These are phyloP conservation scores for Mortierella sp. DNA, from an alignment of 371 early-diverging fungal species.

Conservation along the genomic window DNA sequence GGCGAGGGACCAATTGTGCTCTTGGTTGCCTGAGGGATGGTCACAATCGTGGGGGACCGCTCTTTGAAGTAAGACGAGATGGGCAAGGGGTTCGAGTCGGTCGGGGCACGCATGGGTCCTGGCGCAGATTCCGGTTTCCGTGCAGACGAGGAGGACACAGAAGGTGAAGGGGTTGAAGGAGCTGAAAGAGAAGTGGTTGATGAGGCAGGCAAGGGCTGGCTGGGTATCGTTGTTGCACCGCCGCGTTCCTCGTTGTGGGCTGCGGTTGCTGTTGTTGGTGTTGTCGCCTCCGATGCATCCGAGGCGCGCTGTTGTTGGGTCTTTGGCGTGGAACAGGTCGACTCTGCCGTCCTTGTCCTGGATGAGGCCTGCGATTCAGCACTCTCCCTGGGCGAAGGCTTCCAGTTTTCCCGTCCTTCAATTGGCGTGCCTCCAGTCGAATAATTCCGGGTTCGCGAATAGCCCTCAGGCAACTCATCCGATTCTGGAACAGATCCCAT, in stretches of 20 bases:
- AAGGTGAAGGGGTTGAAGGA: not conserved
- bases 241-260: not conserved
- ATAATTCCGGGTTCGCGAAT: conserved; percentile 29
- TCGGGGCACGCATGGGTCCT: conserved; percentile 18
- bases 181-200: not conserved
- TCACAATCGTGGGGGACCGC: conserved; percentile 11
- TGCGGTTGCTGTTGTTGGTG: conserved; percentile 5
- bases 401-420: conserved; percentile 28
- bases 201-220: not conserved
- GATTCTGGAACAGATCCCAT: conserved; percentile 34
- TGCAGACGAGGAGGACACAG: not conserved
- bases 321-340: conserved; percentile 34
- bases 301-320: not conserved
- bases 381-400: conserved; percentile 18
- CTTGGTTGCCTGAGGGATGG: conserved; percentile 13
- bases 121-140: not conserved
- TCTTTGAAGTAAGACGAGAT: conserved; percentile 49
- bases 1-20: conserved; percentile 5
- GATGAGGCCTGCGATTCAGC: conserved; percentile 32
- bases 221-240: not conserved
- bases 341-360: conserved; percentile 14
- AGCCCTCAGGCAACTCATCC: conserved; percentile 21
- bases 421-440: conserved; percentile 21
- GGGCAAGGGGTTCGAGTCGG: conserved; percentile 42
- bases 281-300: not conserved